Conservation (phyloP, 2,329 filamentous ascomycete species). For the Cytospora leucostoma region DNA sequence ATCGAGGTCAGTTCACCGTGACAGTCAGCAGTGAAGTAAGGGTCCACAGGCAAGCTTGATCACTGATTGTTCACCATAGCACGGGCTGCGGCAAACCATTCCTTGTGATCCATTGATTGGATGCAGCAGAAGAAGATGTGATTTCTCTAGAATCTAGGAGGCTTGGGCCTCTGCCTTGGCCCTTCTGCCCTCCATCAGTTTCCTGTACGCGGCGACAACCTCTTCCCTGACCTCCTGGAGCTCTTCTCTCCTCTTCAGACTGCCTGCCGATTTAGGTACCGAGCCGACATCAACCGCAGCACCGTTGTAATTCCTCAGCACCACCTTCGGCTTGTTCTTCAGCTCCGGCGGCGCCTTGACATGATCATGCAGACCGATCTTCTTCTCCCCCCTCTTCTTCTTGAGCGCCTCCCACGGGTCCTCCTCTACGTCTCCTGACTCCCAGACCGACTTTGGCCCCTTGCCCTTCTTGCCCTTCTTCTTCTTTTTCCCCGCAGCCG, state of each 20-base stretch:
- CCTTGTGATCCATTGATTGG: neutral
- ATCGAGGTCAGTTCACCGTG: neutral
- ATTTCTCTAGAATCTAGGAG: constrained; percentile 6
- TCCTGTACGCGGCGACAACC: constrained; percentile 74
- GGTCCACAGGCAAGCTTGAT: neutral
- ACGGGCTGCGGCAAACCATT: neutral
- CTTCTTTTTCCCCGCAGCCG: constrained; percentile 43
- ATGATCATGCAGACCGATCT: constrained; percentile 54
- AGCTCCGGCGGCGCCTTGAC: constrained; percentile 77
- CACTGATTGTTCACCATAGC: neutral
- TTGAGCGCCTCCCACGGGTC: constrained; percentile 77
- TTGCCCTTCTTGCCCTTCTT: constrained; percentile 45
- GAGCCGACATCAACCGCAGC: constrained; percentile 68
- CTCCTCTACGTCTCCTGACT: constrained; percentile 54
- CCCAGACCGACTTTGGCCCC: constrained; percentile 41
- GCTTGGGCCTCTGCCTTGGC: constrained; percentile 13
- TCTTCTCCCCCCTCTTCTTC: constrained; percentile 61
- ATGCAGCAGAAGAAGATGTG: neutral
- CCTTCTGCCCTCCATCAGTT: constrained; percentile 63
- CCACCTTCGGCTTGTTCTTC: constrained; percentile 62
- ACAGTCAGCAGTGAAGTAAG: neutral
- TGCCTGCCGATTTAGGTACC: constrained; percentile 69
- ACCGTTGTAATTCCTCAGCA: constrained; percentile 62
- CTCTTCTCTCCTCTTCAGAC: constrained; percentile 72
- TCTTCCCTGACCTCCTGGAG: constrained; percentile 67